Conservation (phyloP, 176 grass and related monocot species). For the Triticum timopheevii region DNA sequence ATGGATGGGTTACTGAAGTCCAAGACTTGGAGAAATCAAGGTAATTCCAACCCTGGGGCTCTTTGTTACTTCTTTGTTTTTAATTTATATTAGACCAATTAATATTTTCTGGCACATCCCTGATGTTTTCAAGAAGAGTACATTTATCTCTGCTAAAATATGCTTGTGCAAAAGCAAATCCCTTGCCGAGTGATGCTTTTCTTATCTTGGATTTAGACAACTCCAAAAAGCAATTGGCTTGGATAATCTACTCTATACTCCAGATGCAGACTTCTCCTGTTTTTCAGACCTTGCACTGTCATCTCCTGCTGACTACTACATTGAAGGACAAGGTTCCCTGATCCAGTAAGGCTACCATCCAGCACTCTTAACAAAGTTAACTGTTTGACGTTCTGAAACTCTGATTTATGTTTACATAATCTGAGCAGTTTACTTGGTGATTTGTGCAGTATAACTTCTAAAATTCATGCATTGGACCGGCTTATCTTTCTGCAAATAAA, state of each 20-base stretch:
- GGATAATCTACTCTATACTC: conserved; percentile 97
- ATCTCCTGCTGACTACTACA: conserved; percentile 95
- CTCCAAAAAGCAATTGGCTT: conserved; percentile 70
- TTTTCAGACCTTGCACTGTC: conserved; percentile 96
- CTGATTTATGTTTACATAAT: conserved; percentile 10
- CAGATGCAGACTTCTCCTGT: conserved; percentile 95
- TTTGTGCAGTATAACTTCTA: background rate
- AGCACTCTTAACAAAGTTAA: background rate
- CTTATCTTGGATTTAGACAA: conserved; percentile 59
- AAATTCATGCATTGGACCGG: background rate
- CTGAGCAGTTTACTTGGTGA: background rate
- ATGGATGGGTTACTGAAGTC: conserved; percentile 99
- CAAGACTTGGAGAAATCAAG: conserved; percentile 87
- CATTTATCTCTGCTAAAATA: background rate
- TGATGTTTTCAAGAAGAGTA: background rate
- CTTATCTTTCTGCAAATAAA: conserved; percentile 14
- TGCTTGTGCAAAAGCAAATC: conserved; percentile 1
- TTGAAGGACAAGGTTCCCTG: conserved; percentile 94
- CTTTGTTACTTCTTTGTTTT: background rate
- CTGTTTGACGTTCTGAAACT: background rate
- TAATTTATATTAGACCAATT: background rate
- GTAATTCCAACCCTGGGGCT: conserved; percentile 36
- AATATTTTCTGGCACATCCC: background rate
- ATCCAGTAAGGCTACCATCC: conserved; percentile 78
- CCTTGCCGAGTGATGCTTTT: background rate